A percentile compares a stretch with the other conserved stretches of the same genome.
Conservation (phyloP, 371 early-diverging fungal genomes). For the Mucor sp. region DNA sequence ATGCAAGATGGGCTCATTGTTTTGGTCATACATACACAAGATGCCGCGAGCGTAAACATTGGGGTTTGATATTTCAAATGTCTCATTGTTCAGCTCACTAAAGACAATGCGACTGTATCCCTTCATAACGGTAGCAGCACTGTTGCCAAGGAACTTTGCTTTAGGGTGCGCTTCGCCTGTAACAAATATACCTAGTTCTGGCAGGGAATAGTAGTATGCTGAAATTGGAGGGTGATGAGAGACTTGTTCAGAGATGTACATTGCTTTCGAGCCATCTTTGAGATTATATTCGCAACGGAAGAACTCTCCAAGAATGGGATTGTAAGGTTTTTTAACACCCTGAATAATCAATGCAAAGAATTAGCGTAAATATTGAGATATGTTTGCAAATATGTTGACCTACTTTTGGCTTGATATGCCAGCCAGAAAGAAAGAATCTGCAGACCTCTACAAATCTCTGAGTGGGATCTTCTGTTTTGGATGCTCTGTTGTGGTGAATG, state of each 20-base stretch:
- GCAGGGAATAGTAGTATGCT: constrained; percentile 65
- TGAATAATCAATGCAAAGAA: constrained; percentile 33
- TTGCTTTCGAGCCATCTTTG: constrained; percentile 61
- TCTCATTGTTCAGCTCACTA: constrained; percentile 33
- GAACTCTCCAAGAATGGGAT: constrained; percentile 83
- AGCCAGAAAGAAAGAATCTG: constrained; percentile 92
- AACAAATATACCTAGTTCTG: constrained; percentile 68
- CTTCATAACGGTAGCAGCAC: constrained; percentile 82
- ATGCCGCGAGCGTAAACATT: constrained; percentile 51
- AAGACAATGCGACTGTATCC: constrained; percentile 64
- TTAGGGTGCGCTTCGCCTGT: constrained; percentile 88
- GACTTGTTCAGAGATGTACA: constrained; percentile 71
- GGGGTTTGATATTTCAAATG: constrained; percentile 46
- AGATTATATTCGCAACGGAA: constrained; percentile 75
- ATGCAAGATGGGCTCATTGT: constrained; percentile 36
- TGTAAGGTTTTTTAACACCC: constrained; percentile 91
- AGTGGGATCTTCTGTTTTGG: constrained; percentile 73
- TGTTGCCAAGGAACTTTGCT: constrained; percentile 91
- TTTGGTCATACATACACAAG: constrained; percentile 60
- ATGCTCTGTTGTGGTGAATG: constrained; percentile 46
- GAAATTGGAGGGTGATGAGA: constrained; percentile 79
- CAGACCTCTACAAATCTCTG: constrained; percentile 88
- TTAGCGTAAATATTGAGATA: background rate
- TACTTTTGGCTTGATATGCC: constrained; percentile 95
- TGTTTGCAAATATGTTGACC: background rate